A percentile compares a stretch with the other conserved stretches of the same genome.
These are phyloP conservation scores for Elaeagnus macrophylla DNA, from an alignment of 306 rosid genomes.

Conservation along the genomic window DNA sequence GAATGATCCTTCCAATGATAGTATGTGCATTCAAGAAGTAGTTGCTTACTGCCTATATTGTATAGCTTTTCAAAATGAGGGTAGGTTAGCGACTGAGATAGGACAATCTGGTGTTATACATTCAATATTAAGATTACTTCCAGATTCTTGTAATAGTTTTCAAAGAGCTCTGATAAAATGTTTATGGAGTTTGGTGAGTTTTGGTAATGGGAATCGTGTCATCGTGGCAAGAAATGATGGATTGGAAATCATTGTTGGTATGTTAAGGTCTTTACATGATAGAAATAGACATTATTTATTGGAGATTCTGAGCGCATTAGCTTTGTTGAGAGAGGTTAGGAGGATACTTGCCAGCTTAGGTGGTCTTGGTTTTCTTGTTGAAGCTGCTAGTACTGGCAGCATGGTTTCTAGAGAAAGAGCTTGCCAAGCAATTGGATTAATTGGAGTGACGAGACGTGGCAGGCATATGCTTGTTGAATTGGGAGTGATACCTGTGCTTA, in stretches of 20 bases:
- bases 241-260: conserved; percentile 18
- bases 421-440: conserved; percentile 33
- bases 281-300: conserved; percentile 22
- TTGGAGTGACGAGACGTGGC: conserved; percentile 24
- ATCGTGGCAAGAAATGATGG: conserved; percentile 27
- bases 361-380: conserved; percentile 31
- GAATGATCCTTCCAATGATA: conserved; percentile 11
- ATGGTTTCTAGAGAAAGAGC: conserved; percentile 49
- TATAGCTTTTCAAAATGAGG: conserved; percentile 34
- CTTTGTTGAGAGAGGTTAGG: conserved; percentile 34
- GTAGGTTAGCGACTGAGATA: conserved; percentile 26
- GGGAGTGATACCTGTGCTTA: conserved; percentile 32
- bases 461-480: conserved; percentile 28
- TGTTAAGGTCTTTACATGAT: conserved; percentile 17
- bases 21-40: conserved; percentile 27
- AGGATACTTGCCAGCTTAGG: conserved; percentile 21
- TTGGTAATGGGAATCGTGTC: conserved; percentile 22
- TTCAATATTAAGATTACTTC: conserved; percentile 26
- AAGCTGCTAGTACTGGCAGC: conserved; percentile 40
- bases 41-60: conserved; percentile 39
- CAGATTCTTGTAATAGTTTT: conserved; percentile 25
- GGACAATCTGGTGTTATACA: conserved; percentile 18
- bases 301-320: conserved; percentile 41
- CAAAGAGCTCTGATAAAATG: conserved; percentile 22
- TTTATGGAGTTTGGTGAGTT: conserved; percentile 30